phyloP scores from a whole-genome alignment of 805 yeast genomes.

The Limtongia smithiae region DNA sequence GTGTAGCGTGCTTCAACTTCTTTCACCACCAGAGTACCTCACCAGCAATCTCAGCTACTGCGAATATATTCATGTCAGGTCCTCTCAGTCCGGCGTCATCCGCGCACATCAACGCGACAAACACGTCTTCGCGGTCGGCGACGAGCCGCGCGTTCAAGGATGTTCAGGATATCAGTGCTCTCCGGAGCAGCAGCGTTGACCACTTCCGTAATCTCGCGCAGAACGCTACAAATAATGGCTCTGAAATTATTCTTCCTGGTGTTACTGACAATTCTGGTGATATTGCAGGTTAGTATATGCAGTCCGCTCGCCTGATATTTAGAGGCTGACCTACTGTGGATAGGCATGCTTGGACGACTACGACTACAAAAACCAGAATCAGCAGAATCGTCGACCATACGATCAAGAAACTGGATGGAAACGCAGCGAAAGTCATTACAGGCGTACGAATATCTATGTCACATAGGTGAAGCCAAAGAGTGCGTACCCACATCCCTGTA shows the following conservation, averaged over 20 bases:
- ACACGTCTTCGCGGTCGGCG: conserved; percentile 1
- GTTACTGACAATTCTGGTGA: conserved; percentile 36
- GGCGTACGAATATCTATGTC: conserved; percentile 75
- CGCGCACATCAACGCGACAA: conserved; percentile 15
- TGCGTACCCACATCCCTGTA: conserved; percentile 19
- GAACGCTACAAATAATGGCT: conserved; percentile 6
- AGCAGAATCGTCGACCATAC: not conserved
- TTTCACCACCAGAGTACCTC: too few relatives aligned
- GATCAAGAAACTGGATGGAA: conserved; percentile 39
- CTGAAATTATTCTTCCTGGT: conserved; percentile 31
- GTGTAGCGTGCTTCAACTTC: too few relatives aligned
- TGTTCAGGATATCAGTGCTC: conserved; percentile 21
- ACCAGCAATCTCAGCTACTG: too few relatives aligned
- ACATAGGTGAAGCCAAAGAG: conserved; percentile 73
- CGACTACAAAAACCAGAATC: conserved; percentile 36
- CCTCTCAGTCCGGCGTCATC: conserved; percentile 19
- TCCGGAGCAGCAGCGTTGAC: conserved; percentile 29
- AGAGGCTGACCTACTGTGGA: too few relatives aligned
- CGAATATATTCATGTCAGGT: conserved; percentile 13
- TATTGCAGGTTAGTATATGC: conserved; percentile 29
- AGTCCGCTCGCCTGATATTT: too few relatives aligned
- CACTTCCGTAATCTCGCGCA: conserved; percentile 32
- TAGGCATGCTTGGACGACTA: conserved; percentile 36
- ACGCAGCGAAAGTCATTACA: conserved; percentile 43
- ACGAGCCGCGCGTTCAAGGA: conserved; percentile 6